phyloP scores from a whole-genome alignment of 2,329 filamentous ascomycete genomes.

The Hypomyces rosellus region DNA sequence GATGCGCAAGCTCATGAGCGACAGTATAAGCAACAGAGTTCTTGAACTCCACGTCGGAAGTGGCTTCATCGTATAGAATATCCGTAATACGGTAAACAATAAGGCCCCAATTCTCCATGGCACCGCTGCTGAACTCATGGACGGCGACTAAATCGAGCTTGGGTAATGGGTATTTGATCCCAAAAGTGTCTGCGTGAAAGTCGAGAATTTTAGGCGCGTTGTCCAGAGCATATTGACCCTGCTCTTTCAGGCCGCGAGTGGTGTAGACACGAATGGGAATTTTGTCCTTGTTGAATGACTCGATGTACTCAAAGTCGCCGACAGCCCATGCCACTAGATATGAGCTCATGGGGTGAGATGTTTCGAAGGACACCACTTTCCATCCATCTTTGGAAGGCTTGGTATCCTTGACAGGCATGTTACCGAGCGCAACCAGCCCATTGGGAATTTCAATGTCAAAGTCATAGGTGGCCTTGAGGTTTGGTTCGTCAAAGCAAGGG shows the following conservation, averaged over 20 bases:
- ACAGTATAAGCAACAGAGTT: conserved; percentile 93
- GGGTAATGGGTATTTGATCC: conserved; percentile 83
- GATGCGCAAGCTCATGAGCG: conserved; percentile 91
- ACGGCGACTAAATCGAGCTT: conserved; percentile 86
- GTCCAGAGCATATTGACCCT: conserved; percentile 79
- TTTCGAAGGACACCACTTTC: conserved; percentile 70
- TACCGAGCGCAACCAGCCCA: conserved; percentile 79
- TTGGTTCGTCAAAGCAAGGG: conserved; percentile 95
- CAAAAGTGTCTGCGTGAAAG: conserved; percentile 89
- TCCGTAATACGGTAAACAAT: conserved; percentile 92
- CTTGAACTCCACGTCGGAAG: conserved; percentile 80
- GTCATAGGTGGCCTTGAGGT: conserved; percentile 90
- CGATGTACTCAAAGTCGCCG: conserved; percentile 92
- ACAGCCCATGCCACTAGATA: conserved; percentile 87
- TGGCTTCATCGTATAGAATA: conserved; percentile 84
- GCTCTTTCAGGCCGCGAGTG: conserved; percentile 80
- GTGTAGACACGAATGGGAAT: conserved; percentile 93
- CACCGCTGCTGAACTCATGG: conserved; percentile 78
- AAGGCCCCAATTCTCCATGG: conserved; percentile 93
- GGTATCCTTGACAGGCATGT: conserved; percentile 34
- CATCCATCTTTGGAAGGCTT: conserved; percentile 53
- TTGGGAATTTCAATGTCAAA: conserved; percentile 87
- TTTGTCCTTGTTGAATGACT: conserved; percentile 77
- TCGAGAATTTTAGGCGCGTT: conserved; percentile 89
- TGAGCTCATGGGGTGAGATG: conserved; percentile 81